These are phyloP conservation scores for Pythium coloratum DNA, from an alignment of 352 stramenopile genomes.

Conservation along the genomic window DNA sequence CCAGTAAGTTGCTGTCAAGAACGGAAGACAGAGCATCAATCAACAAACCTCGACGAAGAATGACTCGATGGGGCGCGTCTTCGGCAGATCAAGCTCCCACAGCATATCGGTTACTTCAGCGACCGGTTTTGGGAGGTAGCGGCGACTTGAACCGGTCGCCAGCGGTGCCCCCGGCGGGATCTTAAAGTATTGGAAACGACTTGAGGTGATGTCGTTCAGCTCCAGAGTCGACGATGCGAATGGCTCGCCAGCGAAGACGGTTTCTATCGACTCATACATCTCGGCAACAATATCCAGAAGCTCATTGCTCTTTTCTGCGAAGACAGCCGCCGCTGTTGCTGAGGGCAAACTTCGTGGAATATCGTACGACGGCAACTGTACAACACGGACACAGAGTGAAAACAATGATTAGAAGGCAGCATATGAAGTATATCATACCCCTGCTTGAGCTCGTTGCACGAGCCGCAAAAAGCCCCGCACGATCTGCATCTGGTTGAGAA, in stretches of 20 bases:
- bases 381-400: not conserved
- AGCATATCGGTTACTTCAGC: not conserved
- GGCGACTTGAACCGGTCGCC: not conserved
- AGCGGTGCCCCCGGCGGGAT: not conserved
- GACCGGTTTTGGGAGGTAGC: not conserved
- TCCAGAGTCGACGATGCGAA: not conserved
- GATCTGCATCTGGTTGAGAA: slow-evolving; percentile 2
- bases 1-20: too few species aligned
- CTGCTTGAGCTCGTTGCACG: not conserved
- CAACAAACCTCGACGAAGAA: not conserved
- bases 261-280: not conserved
- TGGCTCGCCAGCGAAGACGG: not conserved
- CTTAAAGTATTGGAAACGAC: not conserved
- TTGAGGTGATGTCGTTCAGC: slow-evolving; percentile 8
- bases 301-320: not conserved
- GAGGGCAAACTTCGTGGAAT: not conserved
- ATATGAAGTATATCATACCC: slow-evolving; percentile 3
- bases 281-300: not conserved
- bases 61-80: not conserved
- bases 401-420: too few species aligned
- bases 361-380: not conserved
- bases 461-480: not conserved
- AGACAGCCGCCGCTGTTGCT: not conserved
- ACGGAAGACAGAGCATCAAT: too few species aligned
- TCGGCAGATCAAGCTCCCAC: not conserved